Evolutionary conservation across 2,329 filamentous ascomycete species (phyloP).

Genomic region (Endoconidiophora laricicola): DNA sequence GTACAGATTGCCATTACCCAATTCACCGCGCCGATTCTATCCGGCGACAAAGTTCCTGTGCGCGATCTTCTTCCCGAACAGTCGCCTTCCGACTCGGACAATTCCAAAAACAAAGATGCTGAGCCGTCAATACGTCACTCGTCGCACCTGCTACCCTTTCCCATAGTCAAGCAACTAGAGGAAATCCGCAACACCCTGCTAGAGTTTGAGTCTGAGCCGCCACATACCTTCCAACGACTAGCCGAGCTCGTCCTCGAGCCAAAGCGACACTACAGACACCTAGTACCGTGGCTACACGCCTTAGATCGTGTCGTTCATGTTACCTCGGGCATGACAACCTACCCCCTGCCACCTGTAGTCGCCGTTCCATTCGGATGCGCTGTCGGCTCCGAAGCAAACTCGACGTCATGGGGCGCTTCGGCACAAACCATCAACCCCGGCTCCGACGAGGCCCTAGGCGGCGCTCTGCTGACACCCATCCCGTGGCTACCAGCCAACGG

Average conservation of each 20-base stretch:
- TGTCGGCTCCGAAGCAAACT: conserved; percentile 22
- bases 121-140: conserved; percentile 15
- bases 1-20: conserved; percentile 5
- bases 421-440: conserved; percentile 39
- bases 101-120: conserved; percentile 16
- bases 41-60: conserved; percentile 6
- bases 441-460: conserved; percentile 76
- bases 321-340: conserved; percentile 62
- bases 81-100: conserved; percentile 18
- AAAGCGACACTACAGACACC: conserved; percentile 59
- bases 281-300: conserved; percentile 76
- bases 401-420: conserved; percentile 30
- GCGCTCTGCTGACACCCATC: conserved; percentile 82
- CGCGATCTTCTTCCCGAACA: conserved; percentile 5
- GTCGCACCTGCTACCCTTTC: conserved; percentile 41
- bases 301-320: conserved; percentile 83
- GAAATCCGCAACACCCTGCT: conserved; percentile 46
- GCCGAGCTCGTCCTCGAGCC: conserved; percentile 71
- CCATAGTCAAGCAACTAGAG: conserved; percentile 43
- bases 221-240: conserved; percentile 83
- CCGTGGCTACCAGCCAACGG: conserved; percentile 54
- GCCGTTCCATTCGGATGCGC: conserved; percentile 38
- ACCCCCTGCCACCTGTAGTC: conserved; percentile 56
- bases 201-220: conserved; percentile 58
- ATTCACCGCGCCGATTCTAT: conserved; percentile 6